Conservation (phyloP, 305 asterid genomes). For the Fraxinus angustifolia region DNA sequence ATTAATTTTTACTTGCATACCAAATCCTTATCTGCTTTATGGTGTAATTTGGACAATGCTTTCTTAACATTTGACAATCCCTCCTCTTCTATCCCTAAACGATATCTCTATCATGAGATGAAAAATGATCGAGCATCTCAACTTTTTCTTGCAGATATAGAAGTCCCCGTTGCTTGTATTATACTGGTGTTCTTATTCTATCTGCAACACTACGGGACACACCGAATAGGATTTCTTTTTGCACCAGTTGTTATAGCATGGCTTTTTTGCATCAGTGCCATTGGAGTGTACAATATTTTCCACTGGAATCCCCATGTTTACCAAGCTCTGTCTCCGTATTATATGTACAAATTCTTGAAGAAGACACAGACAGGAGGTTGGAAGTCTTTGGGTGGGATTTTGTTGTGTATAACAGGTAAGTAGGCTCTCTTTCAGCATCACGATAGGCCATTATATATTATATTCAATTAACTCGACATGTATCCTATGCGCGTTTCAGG, state of each 20-base stretch:
- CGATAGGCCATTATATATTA: not conserved
- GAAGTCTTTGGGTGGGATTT: conserved; percentile 92
- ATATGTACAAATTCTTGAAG: conserved; percentile 88
- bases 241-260: conserved; percentile 82
- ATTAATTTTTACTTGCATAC: not conserved
- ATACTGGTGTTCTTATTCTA: conserved; percentile 59
- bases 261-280: conserved; percentile 88
- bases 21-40: not conserved
- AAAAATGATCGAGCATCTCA: not conserved
- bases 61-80: not conserved
- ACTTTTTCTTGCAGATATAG: conserved; percentile 53
- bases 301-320: conserved; percentile 80
- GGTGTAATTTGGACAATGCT: not conserved
- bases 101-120: not conserved
- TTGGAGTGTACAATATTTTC: conserved; percentile 76
- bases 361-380: conserved; percentile 75
- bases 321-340: conserved; percentile 88
- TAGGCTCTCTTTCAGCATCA: not conserved
- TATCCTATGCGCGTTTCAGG: conserved; percentile 36
- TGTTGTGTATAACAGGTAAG: conserved; percentile 78
- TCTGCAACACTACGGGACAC: conserved; percentile 90
- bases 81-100: not conserved
- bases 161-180: conserved; percentile 75
- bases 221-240: conserved; percentile 70
- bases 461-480: not conserved